A percentile compares a stretch with the other conserved stretches of the same genome.
Evolutionary conservation across 257 asterid species (phyloP).

Genomic region (Jaltomata sinuosa): DNA sequence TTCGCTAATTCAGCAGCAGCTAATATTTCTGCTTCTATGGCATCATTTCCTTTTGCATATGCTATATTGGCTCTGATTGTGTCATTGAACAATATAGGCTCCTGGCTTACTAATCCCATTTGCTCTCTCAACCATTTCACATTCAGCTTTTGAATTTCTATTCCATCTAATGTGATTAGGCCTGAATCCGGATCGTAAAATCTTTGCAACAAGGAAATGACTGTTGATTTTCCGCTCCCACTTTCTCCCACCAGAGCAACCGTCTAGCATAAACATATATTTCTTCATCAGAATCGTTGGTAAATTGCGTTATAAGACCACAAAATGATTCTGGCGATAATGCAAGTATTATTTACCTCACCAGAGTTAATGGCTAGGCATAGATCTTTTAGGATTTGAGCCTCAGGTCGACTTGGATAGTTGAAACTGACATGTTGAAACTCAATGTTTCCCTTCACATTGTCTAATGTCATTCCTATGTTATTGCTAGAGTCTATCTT

Average conservation of each 20-base stretch:
- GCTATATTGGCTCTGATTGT: slow-evolving; percentile 41
- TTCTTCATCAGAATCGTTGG: background rate
- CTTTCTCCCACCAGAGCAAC: slow-evolving; percentile 57
- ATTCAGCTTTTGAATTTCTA: slow-evolving; percentile 15
- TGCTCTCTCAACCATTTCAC: slow-evolving; percentile 47
- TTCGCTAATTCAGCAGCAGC: slow-evolving; percentile 45
- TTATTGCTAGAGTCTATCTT: slow-evolving; percentile 69
- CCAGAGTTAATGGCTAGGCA: slow-evolving; percentile 54
- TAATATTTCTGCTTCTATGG: slow-evolving; percentile 17
- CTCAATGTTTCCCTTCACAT: slow-evolving; percentile 67
- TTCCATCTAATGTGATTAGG: slow-evolving; percentile 28
- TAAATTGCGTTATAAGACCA: background rate
- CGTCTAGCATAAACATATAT: slow-evolving; percentile 19
- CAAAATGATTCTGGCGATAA: background rate
- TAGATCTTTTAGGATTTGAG: slow-evolving; percentile 61
- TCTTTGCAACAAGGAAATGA: slow-evolving; percentile 38
- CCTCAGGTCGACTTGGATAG: slow-evolving; percentile 79
- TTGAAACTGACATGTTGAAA: slow-evolving; percentile 58
- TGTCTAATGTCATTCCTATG: slow-evolving; percentile 56
- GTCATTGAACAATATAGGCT: slow-evolving; percentile 36
- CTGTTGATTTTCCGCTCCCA: slow-evolving; percentile 56
- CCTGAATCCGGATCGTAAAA: slow-evolving; percentile 47
- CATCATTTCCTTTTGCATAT: slow-evolving; percentile 36
- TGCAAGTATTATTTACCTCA: slow-evolving; percentile 31
- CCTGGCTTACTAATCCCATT: slow-evolving; percentile 54